A percentile compares a stretch with the other conserved stretches of the same genome.
Conservation (phyloP, 1,284 basidiomycete species). For the Ceratobasidium sp. region DNA sequence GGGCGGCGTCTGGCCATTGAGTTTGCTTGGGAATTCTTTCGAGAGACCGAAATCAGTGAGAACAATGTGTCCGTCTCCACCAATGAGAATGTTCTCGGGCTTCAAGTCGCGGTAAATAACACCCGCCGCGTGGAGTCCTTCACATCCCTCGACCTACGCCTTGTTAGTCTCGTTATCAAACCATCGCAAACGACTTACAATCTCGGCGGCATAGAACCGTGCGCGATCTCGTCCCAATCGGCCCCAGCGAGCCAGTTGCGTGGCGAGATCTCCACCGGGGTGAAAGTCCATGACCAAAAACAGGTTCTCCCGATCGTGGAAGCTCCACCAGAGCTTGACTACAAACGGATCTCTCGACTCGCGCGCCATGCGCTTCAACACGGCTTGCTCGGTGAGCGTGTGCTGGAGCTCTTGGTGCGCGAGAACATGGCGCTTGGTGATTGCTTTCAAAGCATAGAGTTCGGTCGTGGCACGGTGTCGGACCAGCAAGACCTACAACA, state of each 20-base stretch:
- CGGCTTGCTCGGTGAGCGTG: conserved; percentile 92
- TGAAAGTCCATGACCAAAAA: conserved; percentile 96
- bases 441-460: conserved; percentile 92
- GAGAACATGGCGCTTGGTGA: conserved; percentile 94
- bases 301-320: conserved; percentile 93
- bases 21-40: conserved; percentile 76
- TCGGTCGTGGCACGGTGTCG: conserved; percentile 72
- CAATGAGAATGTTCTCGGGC: conserved; percentile 94
- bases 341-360: conserved; percentile 87
- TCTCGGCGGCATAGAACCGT: conserved; percentile 94
- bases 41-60: conserved; percentile 95
- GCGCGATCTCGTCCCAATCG: conserved; percentile 89
- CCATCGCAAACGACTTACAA: conserved; percentile 53
- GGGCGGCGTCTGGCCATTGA: conserved; percentile 50
- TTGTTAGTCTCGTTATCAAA: neutral
- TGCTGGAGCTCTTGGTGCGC: conserved; percentile 95
- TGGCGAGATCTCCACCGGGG: conserved; percentile 94
- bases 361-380: conserved; percentile 87
- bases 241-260: conserved; percentile 94
- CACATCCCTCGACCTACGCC: conserved; percentile 28
- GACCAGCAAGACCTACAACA: conserved; percentile 72
- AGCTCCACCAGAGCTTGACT: conserved; percentile 93
- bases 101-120: conserved; percentile 91
- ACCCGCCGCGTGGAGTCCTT: conserved; percentile 79
- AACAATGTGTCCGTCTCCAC: conserved; percentile 91